Conservation (phyloP, 2,329 filamentous ascomycete genomes). For the Diaporthe citri region DNA sequence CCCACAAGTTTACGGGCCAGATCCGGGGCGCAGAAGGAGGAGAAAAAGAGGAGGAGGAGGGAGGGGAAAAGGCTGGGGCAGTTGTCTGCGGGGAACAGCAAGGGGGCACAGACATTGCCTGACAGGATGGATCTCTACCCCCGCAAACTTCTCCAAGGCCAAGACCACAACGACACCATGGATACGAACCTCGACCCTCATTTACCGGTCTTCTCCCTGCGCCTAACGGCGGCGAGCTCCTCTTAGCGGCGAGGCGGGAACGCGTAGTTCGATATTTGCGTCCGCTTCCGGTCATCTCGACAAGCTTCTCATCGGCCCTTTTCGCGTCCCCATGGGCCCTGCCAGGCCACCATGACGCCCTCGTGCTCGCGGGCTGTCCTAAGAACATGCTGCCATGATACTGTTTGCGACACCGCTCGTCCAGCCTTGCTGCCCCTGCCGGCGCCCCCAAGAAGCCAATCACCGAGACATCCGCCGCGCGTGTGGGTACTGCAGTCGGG, state of each 20-base stretch:
- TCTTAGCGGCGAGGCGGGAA: slow-evolving; percentile 13
- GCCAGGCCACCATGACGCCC: slow-evolving; percentile 22
- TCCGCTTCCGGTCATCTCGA: not conserved
- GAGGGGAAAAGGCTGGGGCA: slow-evolving; percentile 3
- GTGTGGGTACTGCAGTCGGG: not conserved
- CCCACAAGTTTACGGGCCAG: slow-evolving; percentile 5
- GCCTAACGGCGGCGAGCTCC: not conserved
- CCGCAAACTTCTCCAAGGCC: slow-evolving; percentile 15
- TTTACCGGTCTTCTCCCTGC: not conserved
- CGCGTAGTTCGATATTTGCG: not conserved
- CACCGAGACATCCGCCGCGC: slow-evolving; percentile 25
- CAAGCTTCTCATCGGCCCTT: slow-evolving; percentile 24
- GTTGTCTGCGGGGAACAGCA: not conserved
- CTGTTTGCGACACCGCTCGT: not conserved
- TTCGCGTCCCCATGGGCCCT: slow-evolving; percentile 3
- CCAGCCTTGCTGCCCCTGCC: not conserved
- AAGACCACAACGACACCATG: slow-evolving; percentile 2
- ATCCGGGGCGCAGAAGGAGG: not conserved
- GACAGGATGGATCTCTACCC: slow-evolving; percentile 1
- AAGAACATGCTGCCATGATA: not conserved
- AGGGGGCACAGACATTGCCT: not conserved
- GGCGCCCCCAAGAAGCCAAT: slow-evolving; percentile 24
- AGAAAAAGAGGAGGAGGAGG: not conserved
- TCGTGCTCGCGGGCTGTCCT: not conserved
- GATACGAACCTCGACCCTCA: slow-evolving; percentile 9